Percentiles rank a stretch among this genome's conserved stretches.
Evolutionary conservation across 352 stramenopile genomes (phyloP).

Genomic region (Pilasporangium apinafurcum): DNA sequence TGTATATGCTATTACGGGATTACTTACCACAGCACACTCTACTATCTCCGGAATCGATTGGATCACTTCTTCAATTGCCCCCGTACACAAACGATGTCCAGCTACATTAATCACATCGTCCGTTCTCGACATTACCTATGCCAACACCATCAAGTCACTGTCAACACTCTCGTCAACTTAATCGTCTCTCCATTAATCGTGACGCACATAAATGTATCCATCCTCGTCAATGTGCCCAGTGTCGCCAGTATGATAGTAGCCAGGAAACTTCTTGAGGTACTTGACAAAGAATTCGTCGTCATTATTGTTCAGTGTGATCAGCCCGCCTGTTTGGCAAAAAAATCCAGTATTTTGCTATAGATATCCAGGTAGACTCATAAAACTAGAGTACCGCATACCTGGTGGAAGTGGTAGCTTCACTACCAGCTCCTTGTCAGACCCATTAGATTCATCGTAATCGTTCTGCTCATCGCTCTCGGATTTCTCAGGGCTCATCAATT

Average conservation of each 20-base stretch:
- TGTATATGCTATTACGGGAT: background rate
- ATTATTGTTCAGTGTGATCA: slow-evolving; percentile 85
- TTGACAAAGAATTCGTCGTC: slow-evolving; percentile 71
- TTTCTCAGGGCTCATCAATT: slow-evolving; percentile 53
- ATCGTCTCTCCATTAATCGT: background rate
- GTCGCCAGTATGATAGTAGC: slow-evolving; percentile 89
- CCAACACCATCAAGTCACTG: background rate
- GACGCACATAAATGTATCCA: slow-evolving; percentile 81
- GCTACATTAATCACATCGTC: slow-evolving; percentile 91
- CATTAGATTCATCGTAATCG: slow-evolving; percentile 41
- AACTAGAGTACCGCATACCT: slow-evolving; percentile 14
- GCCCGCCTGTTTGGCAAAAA: slow-evolving; percentile 19
- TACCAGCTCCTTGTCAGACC: slow-evolving; percentile 54
- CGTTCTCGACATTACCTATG: slow-evolving; percentile 83
- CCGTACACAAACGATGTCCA: slow-evolving; percentile 83
- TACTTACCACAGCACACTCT: slow-evolving; percentile 78
- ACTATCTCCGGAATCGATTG: slow-evolving; percentile 76
- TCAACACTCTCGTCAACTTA: background rate
- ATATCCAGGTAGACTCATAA: background rate
- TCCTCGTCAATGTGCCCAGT: slow-evolving; percentile 85
- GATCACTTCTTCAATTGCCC: slow-evolving; percentile 87
- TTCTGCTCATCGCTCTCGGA: slow-evolving; percentile 30
- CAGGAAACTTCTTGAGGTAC: slow-evolving; percentile 81
- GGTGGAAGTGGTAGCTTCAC: slow-evolving; percentile 84
- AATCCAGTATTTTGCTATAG: background rate